Percentiles rank a stretch among this genome's conserved stretches.
phyloP scores from a whole-genome alignment of 768 basidiomycete genomes.

The Mrakia gelida region DNA sequence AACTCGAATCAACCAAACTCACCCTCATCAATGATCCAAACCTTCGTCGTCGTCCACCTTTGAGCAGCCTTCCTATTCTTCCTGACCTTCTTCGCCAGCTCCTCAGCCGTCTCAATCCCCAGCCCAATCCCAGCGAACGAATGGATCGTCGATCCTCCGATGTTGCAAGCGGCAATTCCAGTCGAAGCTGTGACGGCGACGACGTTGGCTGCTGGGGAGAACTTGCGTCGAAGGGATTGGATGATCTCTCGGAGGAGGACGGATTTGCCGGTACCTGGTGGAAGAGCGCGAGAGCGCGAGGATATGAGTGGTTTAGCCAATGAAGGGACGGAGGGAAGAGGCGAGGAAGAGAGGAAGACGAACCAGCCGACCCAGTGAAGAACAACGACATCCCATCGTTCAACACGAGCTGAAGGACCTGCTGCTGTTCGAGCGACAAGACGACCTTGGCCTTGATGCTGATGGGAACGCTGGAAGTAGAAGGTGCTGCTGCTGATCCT shows the following conservation, averaged over 20 bases:
- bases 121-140: slow-evolving; percentile 29
- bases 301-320: no score
- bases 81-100: slow-evolving; percentile 39
- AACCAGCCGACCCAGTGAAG: slow-evolving; percentile 42
- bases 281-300: neutral
- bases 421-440: slow-evolving; percentile 61
- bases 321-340: neutral
- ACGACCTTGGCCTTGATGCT: slow-evolving; percentile 20
- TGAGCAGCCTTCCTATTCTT: slow-evolving; percentile 66
- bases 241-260: slow-evolving; percentile 42
- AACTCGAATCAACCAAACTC: slow-evolving; percentile 37
- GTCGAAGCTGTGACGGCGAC: slow-evolving; percentile 33
- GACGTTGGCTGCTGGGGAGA: slow-evolving; percentile 8
- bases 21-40: slow-evolving; percentile 85
- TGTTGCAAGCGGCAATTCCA: slow-evolving; percentile 29
- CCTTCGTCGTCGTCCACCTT: slow-evolving; percentile 78
- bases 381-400: slow-evolving; percentile 34
- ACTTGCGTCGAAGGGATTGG: slow-evolving; percentile 28
- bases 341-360: neutral
- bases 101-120: slow-evolving; percentile 13
- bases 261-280: slow-evolving; percentile 42
- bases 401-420: slow-evolving; percentile 73
- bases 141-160: slow-evolving; percentile 31
- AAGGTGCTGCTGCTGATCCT: neutral
- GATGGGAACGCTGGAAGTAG: neutral